Conservation (phyloP, 2,329 filamentous ascomycete genomes). For the Alternaria viburni region DNA sequence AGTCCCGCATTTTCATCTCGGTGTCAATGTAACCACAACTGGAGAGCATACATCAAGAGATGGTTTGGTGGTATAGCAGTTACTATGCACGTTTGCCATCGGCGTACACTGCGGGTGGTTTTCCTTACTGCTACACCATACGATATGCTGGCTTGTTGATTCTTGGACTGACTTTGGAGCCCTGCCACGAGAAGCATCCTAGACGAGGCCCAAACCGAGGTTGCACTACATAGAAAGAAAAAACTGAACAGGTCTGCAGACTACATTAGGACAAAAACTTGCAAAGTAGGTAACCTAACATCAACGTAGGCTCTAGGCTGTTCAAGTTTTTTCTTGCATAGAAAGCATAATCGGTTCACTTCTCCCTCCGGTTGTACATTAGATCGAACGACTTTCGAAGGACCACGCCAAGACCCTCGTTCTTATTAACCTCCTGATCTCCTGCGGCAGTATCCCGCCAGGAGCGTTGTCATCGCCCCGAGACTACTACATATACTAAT, state of each 20-base stretch:
- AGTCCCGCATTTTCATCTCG: background rate
- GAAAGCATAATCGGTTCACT: background rate
- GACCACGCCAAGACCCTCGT: background rate
- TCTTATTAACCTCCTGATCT: background rate
- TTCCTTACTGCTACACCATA: background rate
- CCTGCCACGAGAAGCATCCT: background rate
- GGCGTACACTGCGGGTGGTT: background rate
- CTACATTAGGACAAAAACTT: background rate
- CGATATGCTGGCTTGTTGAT: background rate
- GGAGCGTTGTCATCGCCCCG: background rate
- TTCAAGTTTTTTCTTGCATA: background rate
- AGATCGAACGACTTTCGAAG: background rate
- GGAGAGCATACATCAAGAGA: background rate
- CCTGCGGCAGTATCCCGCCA: background rate
- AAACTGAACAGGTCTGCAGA: background rate
- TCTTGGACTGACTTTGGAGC: background rate
- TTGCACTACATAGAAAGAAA: background rate
- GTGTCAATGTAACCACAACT: background rate
- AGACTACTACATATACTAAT: background rate
- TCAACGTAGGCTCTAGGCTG: background rate
- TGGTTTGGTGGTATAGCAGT: background rate
- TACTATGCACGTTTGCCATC: background rate
- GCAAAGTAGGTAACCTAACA: background rate
- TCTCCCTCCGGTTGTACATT: background rate
- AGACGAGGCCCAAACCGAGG: background rate